Evolutionary conservation across 371 early-diverging fungal species (phyloP), one percentile per base, ranked within the genome.

Genomic region (Syncephalis fuscata): DNA sequence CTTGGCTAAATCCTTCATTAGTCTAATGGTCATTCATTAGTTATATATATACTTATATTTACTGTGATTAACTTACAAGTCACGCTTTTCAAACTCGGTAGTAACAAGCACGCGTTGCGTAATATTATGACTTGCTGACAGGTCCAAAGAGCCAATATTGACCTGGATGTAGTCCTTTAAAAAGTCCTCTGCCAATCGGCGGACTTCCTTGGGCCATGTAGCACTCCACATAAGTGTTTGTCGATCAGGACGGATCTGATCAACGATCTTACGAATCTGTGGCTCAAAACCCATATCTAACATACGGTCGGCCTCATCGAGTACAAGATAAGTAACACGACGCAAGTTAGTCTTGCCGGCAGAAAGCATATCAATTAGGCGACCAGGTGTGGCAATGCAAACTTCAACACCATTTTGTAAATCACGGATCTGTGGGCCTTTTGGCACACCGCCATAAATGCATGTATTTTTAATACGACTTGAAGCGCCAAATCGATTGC

Each of bases 211-310:
- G 48, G 99, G 99, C 99, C 98, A 98, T 7, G 99, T 99, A 7
- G 99, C 99, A 66, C 89, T 88, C 97, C 98, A 99, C 98, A 99
- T 97, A 37, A 99, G 81, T 15, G 98, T 98, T 67, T 99, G 99
- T 58, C 98, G 71, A 55, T 98, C 92, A 45, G 92, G 94, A 19
- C 98, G 86, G 58, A 99, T 96, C 66, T 96, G 93, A 47, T 92
- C 92, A 24, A 99, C 91, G 61, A 99, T 98, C 63, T 89, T 91
- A 61, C 94, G 85, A 56, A 99, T 87, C 71, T 99, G 98, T 43
- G 98, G 98, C 70, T 99, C 99, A 65, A 98, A 99, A 60, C 99
- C 99, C 98, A 98, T 96, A 67, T 98, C 99, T 27, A 99, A 66
- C 98, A 98, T 95, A 57, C 96, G 80, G 68, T 97, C 96, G 20